Evolutionary conservation across 306 rosid species (phyloP).

Genomic region (Sphenostylis stenocarpa): DNA sequence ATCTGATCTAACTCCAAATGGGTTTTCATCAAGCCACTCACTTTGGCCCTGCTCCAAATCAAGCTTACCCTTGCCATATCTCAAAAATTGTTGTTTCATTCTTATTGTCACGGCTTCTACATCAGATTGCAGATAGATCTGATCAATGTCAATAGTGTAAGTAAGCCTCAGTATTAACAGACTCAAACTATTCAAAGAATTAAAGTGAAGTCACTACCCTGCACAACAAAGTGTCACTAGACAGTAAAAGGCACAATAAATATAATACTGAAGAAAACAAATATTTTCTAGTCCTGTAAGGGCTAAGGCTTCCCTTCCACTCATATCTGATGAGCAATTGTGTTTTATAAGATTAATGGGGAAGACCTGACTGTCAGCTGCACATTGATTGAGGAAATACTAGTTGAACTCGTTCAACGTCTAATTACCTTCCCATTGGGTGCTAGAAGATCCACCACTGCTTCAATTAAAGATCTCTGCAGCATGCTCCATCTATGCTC

Average conservation of each 20-base stretch:
- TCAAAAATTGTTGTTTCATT: slow-evolving; percentile 73
- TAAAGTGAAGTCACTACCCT: background rate
- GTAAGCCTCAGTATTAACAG: background rate
- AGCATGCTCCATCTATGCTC: slow-evolving; percentile 93
- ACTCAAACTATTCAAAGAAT: slow-evolving; percentile 20
- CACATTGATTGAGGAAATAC: slow-evolving; percentile 19
- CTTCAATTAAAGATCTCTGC: slow-evolving; percentile 77
- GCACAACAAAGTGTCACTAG: background rate
- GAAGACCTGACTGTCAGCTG: background rate
- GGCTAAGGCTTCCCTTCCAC: slow-evolving; percentile 12
- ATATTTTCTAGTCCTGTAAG: no score
- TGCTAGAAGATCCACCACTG: slow-evolving; percentile 66
- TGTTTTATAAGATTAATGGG: background rate
- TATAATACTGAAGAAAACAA: background rate
- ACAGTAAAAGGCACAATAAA: background rate
- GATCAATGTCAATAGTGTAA: slow-evolving; percentile 23
- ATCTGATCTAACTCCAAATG: slow-evolving; percentile 74
- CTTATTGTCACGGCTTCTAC: slow-evolving; percentile 65
- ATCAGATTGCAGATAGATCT: slow-evolving; percentile 95
- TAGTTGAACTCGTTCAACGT: slow-evolving; percentile 13
- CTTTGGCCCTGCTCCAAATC: slow-evolving; percentile 39
- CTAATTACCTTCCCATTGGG: slow-evolving; percentile 66
- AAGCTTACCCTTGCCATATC: slow-evolving; percentile 71
- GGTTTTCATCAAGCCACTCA: slow-evolving; percentile 85
- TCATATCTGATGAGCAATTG: background rate